Conservation (phyloP, 768 basidiomycete genomes). For the Pleurotus citrinopileatus region DNA sequence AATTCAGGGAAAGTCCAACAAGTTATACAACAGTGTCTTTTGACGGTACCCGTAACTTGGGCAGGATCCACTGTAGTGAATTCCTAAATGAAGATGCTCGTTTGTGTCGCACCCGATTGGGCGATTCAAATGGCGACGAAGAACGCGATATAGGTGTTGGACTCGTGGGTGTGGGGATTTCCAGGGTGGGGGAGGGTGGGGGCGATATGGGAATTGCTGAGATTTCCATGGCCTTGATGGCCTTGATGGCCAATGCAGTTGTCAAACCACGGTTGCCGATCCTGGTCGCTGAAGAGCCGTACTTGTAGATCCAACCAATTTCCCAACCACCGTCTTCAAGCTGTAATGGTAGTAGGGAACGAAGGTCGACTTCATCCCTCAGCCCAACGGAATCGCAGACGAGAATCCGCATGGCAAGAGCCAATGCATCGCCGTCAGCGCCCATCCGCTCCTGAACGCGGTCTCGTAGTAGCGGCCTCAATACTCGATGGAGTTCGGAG, state of each 20-base stretch:
- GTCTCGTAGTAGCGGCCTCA: conserved; percentile 39
- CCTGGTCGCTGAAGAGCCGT: conserved; percentile 41
- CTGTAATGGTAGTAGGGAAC: conserved; percentile 43
- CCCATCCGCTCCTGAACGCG: conserved; percentile 50
- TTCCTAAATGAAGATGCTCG: conserved; percentile 24
- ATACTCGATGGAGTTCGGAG: conserved; percentile 29
- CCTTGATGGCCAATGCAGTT: conserved; percentile 52
- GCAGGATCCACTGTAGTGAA: conserved; percentile 27
- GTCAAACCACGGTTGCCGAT: conserved; percentile 56
- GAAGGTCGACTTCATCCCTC: conserved; percentile 40
- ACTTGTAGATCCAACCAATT: conserved; percentile 55
- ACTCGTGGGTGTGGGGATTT: neutral
- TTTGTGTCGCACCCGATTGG: conserved; percentile 17
- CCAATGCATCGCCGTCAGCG: conserved; percentile 46
- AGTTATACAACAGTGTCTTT: conserved; percentile 15
- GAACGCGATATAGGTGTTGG: conserved; percentile 8
- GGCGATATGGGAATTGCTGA: conserved; percentile 7
- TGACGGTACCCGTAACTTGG: conserved; percentile 19
- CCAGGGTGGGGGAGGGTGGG: conserved; percentile 5
- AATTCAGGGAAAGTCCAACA: conserved; percentile 5
- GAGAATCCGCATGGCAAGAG: conserved; percentile 54
- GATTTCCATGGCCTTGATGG: conserved; percentile 32
- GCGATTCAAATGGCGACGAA: conserved; percentile 2
- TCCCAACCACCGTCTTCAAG: conserved; percentile 56
- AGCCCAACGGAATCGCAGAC: conserved; percentile 40